phyloP scores from a whole-genome alignment of 2,329 filamentous ascomycete genomes.

The Ascochyta koolunga region DNA sequence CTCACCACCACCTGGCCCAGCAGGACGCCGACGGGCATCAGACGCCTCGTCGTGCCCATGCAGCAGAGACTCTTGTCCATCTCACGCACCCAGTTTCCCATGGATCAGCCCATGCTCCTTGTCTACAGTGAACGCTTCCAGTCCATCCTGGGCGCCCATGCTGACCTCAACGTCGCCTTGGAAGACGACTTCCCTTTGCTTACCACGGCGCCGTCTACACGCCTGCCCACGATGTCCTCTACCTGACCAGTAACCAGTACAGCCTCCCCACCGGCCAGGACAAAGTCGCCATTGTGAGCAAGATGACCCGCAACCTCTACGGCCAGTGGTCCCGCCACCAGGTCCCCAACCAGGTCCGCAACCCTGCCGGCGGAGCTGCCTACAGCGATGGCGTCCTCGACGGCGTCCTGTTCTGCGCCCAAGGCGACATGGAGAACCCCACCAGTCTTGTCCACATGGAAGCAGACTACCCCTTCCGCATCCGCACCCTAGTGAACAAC shows the following conservation, averaged over 20 bases:
- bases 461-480: conserved; percentile 23
- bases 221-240: conserved; percentile 39
- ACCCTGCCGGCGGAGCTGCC: conserved; percentile 38
- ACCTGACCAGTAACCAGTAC: conserved; percentile 49
- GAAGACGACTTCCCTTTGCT: conserved; percentile 71
- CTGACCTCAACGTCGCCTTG: conserved; percentile 20
- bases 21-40: conserved; percentile 12
- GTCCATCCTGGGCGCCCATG: conserved; percentile 11
- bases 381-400: conserved; percentile 27
- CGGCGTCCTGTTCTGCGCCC: conserved; percentile 43
- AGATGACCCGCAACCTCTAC: conserved; percentile 18
- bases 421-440: conserved; percentile 37
- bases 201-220: conserved; percentile 57
- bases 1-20: conserved; percentile 13
- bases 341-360: conserved; percentile 17
- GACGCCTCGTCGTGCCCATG: conserved; percentile 11
- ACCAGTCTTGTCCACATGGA: conserved; percentile 41
- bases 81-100: conserved; percentile 8
- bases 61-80: conserved; percentile 17
- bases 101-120: conserved; percentile 13
- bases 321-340: conserved; percentile 15
- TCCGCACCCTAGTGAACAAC: conserved; percentile 17
- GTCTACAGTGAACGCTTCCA: conserved; percentile 19
- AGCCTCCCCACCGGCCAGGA: conserved; percentile 22
- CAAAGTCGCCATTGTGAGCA: conserved; percentile 28